A percentile compares a stretch with the other conserved stretches of the same genome.
phyloP scores from a whole-genome alignment of 176 grass and related monocot genomes.

The Avena sativa region DNA sequence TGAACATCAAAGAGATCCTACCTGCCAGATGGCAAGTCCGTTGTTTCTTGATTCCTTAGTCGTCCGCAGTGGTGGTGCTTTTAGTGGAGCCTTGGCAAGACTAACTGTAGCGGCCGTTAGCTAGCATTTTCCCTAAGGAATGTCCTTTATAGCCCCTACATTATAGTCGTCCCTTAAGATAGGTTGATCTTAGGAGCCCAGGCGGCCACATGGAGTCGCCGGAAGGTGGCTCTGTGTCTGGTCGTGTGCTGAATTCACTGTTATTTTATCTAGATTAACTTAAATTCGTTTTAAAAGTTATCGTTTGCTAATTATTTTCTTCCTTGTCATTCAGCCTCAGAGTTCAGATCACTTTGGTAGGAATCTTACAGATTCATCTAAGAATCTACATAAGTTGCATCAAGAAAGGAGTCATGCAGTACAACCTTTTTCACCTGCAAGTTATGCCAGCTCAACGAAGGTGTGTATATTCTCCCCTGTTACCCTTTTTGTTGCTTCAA shows the following conservation, averaged over 20 bases:
- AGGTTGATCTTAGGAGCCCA: neutral
- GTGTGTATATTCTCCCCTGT: conserved; percentile 45
- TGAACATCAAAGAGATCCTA: conserved; percentile 1
- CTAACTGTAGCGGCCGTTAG: neutral
- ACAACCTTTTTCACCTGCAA: conserved; percentile 69
- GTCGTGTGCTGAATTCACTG: conserved; percentile 10
- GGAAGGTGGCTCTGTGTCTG: neutral
- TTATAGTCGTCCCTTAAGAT: neutral
- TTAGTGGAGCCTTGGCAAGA: neutral
- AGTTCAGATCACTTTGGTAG: conserved; percentile 64
- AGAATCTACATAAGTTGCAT: conserved; percentile 58
- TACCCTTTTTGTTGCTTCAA: neutral
- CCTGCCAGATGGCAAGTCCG: neutral
- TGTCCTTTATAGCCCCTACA: neutral
- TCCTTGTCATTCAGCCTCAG: conserved; percentile 49
- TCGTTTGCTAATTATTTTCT: conserved; percentile 39
- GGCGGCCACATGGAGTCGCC: neutral
- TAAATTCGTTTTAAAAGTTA: neutral
- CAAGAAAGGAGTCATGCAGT: conserved; percentile 48
- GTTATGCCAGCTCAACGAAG: conserved; percentile 78
- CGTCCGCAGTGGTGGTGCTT: neutral
- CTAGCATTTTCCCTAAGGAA: neutral
- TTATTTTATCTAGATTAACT: neutral
- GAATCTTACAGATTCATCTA: conserved; percentile 52
- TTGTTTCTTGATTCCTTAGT: conserved; percentile 1